Conservation (phyloP, 768 basidiomycete genomes). For the Suillus placidus region DNA sequence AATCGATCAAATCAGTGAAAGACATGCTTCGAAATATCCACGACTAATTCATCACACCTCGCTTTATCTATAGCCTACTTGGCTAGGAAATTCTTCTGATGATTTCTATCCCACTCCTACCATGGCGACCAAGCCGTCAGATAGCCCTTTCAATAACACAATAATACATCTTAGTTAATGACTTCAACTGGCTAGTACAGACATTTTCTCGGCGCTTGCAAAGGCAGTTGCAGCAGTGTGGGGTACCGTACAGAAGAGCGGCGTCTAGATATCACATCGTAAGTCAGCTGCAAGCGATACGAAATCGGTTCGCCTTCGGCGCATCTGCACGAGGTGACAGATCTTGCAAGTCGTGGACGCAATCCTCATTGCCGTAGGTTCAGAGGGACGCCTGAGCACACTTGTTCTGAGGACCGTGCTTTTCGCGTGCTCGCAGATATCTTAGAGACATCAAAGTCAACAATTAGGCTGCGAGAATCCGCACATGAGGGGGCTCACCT, state of each 20-base stretch:
- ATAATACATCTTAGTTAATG: not conserved
- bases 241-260: not conserved
- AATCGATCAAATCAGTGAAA: not conserved
- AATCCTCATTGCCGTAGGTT: not conserved
- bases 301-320: not conserved
- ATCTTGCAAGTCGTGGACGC: not conserved
- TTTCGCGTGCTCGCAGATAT: not conserved
- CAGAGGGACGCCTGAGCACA: not conserved
- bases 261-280: not conserved
- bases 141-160: not conserved
- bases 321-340: not conserved
- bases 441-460: not conserved
- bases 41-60: no score
- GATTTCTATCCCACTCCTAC: not conserved
- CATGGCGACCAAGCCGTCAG: not conserved
- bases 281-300: not conserved
- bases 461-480: not conserved
- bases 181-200: not conserved
- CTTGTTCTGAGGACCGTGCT: not conserved
- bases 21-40: no score
- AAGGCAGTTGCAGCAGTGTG: not conserved
- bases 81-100: not conserved
- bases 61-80: no score
- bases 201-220: not conserved
- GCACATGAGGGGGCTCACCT: not conserved